A percentile compares a stretch with the other conserved stretches of the same genome.
Evolutionary conservation across 441 rosid species (phyloP).

Genomic region (Isatis lusitanica): DNA sequence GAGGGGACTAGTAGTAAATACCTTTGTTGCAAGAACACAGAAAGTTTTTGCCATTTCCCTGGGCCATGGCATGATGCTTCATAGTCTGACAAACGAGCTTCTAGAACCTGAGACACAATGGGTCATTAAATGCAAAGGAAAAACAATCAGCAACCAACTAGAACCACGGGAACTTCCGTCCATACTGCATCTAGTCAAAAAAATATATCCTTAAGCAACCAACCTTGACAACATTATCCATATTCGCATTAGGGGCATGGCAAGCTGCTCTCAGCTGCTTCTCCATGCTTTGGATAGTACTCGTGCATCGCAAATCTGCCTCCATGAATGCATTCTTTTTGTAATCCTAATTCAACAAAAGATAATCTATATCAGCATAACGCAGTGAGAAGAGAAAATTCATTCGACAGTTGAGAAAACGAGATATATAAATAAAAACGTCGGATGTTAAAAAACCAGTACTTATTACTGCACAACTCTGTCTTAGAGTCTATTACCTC

Average conservation of each 20-base stretch:
- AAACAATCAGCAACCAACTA: neutral
- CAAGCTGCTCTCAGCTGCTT: slow-evolving; percentile 94
- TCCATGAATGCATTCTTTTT: slow-evolving; percentile 83
- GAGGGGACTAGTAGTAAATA: slow-evolving; percentile 24
- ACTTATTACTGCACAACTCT: neutral
- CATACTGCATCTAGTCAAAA: neutral
- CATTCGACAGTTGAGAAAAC: neutral
- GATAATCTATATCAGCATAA: slow-evolving; percentile 5
- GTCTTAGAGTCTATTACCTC: slow-evolving; percentile 51
- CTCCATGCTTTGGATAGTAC: slow-evolving; percentile 81
- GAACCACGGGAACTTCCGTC: neutral
- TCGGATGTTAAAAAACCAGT: neutral
- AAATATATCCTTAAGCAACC: slow-evolving; percentile 11
- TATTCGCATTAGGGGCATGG: slow-evolving; percentile 74
- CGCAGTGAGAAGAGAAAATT: neutral
- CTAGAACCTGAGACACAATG: slow-evolving; percentile 66
- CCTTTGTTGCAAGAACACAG: slow-evolving; percentile 86
- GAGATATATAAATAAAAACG: neutral
- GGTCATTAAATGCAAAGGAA: neutral
- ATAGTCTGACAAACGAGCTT: slow-evolving; percentile 74
- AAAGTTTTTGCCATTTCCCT: slow-evolving; percentile 92
- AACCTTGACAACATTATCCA: slow-evolving; percentile 87
- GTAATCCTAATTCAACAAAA: slow-evolving; percentile 61
- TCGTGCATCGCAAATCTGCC: slow-evolving; percentile 81
- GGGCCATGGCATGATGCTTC: slow-evolving; percentile 86